Conservation (phyloP, 805 yeast genomes). For the Starmerella floris region DNA sequence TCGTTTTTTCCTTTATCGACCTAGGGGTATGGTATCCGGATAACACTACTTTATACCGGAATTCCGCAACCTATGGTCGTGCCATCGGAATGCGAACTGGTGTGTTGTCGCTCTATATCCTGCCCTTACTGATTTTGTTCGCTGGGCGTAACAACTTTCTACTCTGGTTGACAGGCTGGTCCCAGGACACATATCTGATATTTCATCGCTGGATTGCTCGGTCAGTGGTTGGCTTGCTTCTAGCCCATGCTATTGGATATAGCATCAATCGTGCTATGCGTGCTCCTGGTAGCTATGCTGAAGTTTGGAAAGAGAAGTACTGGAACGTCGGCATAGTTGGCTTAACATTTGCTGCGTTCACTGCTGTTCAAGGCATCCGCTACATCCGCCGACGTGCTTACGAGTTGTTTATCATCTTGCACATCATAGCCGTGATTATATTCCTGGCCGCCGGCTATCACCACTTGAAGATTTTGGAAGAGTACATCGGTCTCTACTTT, state of each 20-base stretch:
- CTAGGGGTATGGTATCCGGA: slow-evolving; percentile 6
- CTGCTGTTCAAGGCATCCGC: slow-evolving; percentile 36
- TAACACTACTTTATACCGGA: slow-evolving; percentile 5
- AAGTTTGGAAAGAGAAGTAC: slow-evolving; percentile 12
- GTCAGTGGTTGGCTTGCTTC: slow-evolving; percentile 17
- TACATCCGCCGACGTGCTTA: slow-evolving; percentile 40
- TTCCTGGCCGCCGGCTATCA: slow-evolving; percentile 42
- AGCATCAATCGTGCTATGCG: slow-evolving; percentile 13
- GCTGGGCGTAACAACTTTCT: slow-evolving; percentile 64
- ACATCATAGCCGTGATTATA: slow-evolving; percentile 38
- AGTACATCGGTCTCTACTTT: slow-evolving; percentile 25
- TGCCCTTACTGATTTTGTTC: slow-evolving; percentile 28
- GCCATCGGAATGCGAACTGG: slow-evolving; percentile 15
- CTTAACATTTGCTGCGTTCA: slow-evolving; percentile 29
- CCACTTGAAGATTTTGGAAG: slow-evolving; percentile 29
- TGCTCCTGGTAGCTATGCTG: slow-evolving; percentile 8
- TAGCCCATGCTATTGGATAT: slow-evolving; percentile 23
- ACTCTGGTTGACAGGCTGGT: slow-evolving; percentile 45
- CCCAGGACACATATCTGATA: slow-evolving; percentile 43
- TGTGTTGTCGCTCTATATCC: slow-evolving; percentile 13
- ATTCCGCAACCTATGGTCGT: slow-evolving; percentile 2
- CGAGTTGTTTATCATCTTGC: slow-evolving; percentile 44
- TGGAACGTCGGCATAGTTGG: slow-evolving; percentile 22
- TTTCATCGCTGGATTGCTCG: slow-evolving; percentile 37
- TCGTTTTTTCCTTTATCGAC: slow-evolving; percentile 22